phyloP scores from a whole-genome alignment of 176 grass and related monocot species.

The Olyra latifolia region DNA sequence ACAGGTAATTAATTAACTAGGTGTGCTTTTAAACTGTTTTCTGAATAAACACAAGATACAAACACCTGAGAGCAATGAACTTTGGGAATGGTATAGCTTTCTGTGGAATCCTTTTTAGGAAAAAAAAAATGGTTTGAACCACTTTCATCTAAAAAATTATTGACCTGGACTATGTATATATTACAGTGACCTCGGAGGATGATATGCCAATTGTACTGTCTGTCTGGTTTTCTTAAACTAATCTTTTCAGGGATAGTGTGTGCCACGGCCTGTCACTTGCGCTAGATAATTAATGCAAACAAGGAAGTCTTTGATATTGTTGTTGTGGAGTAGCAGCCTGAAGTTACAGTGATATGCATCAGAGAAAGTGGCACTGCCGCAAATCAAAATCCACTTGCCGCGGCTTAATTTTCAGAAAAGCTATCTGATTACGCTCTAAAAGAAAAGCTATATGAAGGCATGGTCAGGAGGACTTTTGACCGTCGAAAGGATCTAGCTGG shows the following conservation, averaged over 20 bases:
- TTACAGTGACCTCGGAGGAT: background rate
- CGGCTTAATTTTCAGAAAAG: conserved; percentile 19
- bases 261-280: background rate
- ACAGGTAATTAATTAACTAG: background rate
- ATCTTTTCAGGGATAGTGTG: background rate
- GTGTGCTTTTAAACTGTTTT: background rate
- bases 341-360: background rate
- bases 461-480: conserved; percentile 26
- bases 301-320: background rate
- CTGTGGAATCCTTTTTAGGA: background rate
- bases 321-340: background rate
- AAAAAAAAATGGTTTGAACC: conserved; percentile 1
- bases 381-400: conserved; percentile 10
- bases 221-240: conserved; percentile 28
- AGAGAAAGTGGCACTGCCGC: background rate
- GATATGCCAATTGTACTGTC: background rate
- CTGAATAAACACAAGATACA: background rate
- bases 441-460: conserved; percentile 46
- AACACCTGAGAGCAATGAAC: background rate
- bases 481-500: background rate
- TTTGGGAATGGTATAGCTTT: background rate
- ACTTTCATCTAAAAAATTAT: background rate
- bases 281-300: background rate
- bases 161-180: background rate
- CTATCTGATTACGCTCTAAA: background rate